Evolutionary conservation across 306 rosid genomes (phyloP).

Genomic region (Ormosia emarginata): DNA sequence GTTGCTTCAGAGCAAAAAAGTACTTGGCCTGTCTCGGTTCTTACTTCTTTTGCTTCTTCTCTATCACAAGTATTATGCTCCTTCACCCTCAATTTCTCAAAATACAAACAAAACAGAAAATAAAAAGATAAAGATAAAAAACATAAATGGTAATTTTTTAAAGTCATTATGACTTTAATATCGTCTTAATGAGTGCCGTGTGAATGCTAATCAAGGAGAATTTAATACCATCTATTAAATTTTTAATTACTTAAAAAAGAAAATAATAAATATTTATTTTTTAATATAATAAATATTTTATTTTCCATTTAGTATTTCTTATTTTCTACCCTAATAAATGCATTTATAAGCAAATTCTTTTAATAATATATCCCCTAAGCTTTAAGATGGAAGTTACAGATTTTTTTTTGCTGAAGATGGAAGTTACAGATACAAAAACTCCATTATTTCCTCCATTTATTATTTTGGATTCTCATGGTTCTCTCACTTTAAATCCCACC

Average conservation of each 20-base stretch:
- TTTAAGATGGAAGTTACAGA: neutral
- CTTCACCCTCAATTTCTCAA: neutral
- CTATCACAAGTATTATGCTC: neutral
- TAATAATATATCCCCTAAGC: neutral
- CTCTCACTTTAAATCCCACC: conserved; percentile 5
- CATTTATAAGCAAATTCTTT: too few species aligned
- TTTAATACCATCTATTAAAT: too few species aligned
- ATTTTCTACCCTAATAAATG: too few species aligned
- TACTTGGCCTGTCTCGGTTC: neutral
- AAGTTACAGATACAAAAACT: neutral
- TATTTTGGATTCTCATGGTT: conserved; percentile 18
- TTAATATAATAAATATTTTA: too few species aligned
- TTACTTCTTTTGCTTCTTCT: neutral
- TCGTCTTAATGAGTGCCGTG: too few species aligned
- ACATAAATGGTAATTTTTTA: neutral
- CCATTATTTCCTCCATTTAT: neutral
- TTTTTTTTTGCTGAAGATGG: neutral
- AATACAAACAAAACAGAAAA: too few species aligned
- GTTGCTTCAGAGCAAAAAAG: neutral
- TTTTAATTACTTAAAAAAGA: too few species aligned
- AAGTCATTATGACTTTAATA: neutral
- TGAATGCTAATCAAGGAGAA: too few species aligned
- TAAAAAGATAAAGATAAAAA: neutral
- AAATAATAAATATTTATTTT: too few species aligned
- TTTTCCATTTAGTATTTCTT: neutral